Percentiles rank a stretch among this genome's conserved stretches.
phyloP scores from a whole-genome alignment of 1,139 yeast species.

The Torulaspora pretoriensis region DNA sequence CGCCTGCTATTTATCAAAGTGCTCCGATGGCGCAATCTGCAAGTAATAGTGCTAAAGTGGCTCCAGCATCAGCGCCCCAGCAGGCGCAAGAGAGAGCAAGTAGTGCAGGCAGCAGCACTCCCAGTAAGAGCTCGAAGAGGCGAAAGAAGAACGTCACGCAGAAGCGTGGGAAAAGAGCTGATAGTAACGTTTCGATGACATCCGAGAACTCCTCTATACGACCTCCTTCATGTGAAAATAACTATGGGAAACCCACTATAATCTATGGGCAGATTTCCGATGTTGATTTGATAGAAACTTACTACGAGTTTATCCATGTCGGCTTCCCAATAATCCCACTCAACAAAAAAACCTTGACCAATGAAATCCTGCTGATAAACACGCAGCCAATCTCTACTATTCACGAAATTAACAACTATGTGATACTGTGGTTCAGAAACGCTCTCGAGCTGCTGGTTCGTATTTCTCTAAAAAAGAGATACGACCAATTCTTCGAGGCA shows the following conservation, averaged over 20 bases:
- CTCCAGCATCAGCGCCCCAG: constrained; percentile 1
- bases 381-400: constrained; percentile 37
- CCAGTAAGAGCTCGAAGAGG: constrained; percentile 8
- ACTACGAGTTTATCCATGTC: constrained; percentile 52
- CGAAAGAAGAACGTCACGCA: constrained; percentile 11
- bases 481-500: constrained; percentile 19
- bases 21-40: constrained; percentile 5
- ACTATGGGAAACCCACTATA: constrained; percentile 6
- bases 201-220: constrained; percentile 13
- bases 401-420: constrained; percentile 41
- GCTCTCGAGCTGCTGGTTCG: constrained; percentile 46
- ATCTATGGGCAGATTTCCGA: constrained; percentile 33
- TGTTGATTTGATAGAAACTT: constrained; percentile 37
- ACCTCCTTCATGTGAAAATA: constrained; percentile 7
- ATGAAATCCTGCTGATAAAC: constrained; percentile 36
- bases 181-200: constrained; percentile 12
- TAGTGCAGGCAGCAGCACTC: background rate
- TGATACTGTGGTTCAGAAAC: constrained; percentile 49
- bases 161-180: constrained; percentile 6
- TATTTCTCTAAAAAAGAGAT: constrained; percentile 38
- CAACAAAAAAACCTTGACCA: constrained; percentile 40
- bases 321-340: constrained; percentile 57
- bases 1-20: constrained; percentile 18
- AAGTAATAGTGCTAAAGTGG: constrained; percentile 1
- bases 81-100: constrained; percentile 4